phyloP scores from a whole-genome alignment of 345 rosid species.

The Streptanthus diversifolius region DNA sequence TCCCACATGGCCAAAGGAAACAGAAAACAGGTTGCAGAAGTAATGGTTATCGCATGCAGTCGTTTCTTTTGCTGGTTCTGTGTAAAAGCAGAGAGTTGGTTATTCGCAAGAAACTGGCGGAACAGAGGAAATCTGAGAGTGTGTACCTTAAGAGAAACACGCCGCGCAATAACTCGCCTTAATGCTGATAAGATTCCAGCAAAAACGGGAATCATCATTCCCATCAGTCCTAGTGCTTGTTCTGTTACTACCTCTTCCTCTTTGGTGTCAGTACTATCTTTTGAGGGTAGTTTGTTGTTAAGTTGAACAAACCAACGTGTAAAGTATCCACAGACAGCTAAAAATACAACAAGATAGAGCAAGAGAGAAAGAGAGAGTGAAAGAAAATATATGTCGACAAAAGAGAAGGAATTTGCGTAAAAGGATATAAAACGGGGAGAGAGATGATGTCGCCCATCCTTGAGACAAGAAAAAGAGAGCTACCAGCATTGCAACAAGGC shows the following conservation, averaged over 20 bases:
- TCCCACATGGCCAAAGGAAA: slow-evolving; percentile 99
- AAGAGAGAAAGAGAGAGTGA: background rate
- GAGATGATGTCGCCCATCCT: slow-evolving; percentile 89
- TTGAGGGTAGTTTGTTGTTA: slow-evolving; percentile 61
- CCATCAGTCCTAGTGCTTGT: slow-evolving; percentile 61
- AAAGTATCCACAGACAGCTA: background rate
- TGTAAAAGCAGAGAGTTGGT: background rate
- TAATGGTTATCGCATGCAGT: slow-evolving; percentile 79
- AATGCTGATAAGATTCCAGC: slow-evolving; percentile 95
- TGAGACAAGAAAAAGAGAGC: slow-evolving; percentile 86
- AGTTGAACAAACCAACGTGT: slow-evolving; percentile 40
- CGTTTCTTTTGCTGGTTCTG: slow-evolving; percentile 92
- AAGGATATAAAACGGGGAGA: slow-evolving; percentile 94
- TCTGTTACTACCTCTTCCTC: slow-evolving; percentile 46
- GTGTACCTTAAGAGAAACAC: slow-evolving; percentile 86
- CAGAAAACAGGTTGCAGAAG: slow-evolving; percentile 85
- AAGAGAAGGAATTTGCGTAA: background rate
- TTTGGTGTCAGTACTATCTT: slow-evolving; percentile 42
- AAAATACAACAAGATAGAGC: background rate
- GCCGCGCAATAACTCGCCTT: slow-evolving; percentile 90
- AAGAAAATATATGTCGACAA: background rate
- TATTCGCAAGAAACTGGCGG: background rate
- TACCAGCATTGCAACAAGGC: slow-evolving; percentile 81
- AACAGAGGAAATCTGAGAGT: slow-evolving; percentile 6
- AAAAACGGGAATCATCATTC: slow-evolving; percentile 71